Evolutionary conservation across 2,329 filamentous ascomycete species (phyloP).

Genomic region (Neonectria neomacrospora): DNA sequence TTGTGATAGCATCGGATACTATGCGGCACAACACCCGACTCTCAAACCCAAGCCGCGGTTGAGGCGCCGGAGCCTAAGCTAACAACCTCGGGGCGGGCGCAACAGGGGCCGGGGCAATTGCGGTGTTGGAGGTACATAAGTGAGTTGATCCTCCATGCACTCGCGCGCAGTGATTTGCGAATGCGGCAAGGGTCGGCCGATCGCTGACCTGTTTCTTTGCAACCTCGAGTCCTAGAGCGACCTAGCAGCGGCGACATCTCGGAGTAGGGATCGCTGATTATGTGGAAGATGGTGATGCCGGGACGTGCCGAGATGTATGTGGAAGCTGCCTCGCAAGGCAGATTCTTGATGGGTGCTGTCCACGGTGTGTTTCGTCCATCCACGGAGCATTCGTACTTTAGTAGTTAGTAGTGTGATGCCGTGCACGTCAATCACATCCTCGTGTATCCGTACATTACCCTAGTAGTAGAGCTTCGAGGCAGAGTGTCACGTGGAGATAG

Average conservation of each 20-base stretch:
- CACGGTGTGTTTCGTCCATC: not conserved
- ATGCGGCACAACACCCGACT: not conserved
- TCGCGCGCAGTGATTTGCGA: not conserved
- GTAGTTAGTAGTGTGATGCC: too few relatives aligned
- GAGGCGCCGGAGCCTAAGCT: not conserved
- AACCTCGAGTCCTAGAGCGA: not conserved
- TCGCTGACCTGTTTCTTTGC: not conserved
- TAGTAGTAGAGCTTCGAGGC: not conserved
- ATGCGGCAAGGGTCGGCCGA: not conserved
- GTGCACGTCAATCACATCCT: too few relatives aligned
- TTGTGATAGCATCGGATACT: not conserved
- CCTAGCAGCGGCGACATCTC: slow-evolving; percentile 6
- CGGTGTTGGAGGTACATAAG: not conserved
- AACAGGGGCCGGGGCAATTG: not conserved
- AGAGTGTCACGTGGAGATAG: slow-evolving; percentile 10
- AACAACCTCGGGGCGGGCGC: not conserved
- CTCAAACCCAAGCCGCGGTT: not conserved
- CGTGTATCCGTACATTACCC: too few relatives aligned
- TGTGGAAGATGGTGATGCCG: not conserved
- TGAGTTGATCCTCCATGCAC: not conserved
- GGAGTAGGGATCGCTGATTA: not conserved
- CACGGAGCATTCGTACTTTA: too few relatives aligned
- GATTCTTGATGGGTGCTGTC: not conserved
- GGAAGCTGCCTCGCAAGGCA: not conserved
- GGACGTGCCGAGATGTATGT: slow-evolving; percentile 1